These are phyloP conservation scores for Acanthamoeba triangularis DNA, from an alignment of 208 protist genomes.

Conservation along the genomic window DNA sequence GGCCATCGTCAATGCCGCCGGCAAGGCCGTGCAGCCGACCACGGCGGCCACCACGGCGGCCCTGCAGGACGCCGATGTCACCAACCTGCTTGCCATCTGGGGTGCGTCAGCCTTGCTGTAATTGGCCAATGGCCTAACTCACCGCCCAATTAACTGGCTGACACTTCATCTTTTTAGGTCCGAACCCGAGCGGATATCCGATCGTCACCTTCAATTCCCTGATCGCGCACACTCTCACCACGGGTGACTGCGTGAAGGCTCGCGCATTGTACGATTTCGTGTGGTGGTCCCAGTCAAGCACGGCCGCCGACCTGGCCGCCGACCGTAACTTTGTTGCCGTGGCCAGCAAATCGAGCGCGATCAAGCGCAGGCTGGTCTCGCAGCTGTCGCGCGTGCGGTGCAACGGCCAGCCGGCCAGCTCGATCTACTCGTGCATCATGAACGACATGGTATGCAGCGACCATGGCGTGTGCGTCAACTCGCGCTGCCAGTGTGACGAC, in stretches of 20 bases:
- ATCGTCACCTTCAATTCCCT: conserved; percentile 12
- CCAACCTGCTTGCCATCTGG: neutral
- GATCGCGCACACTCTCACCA: neutral
- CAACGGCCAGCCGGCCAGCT: conserved; percentile 15
- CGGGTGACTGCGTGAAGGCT: neutral
- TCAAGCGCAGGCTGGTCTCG: neutral
- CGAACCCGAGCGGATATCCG: neutral
- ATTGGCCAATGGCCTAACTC: neutral
- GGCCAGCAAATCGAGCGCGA: neutral
- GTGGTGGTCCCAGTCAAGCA: neutral
- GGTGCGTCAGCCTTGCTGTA: neutral
- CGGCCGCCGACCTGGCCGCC: neutral
- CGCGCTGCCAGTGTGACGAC: conserved; percentile 24
- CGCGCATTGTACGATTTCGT: conserved; percentile 21
- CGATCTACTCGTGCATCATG: conserved; percentile 31
- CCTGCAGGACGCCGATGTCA: neutral
- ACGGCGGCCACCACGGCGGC: neutral
- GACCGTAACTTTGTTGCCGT: neutral
- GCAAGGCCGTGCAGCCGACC: neutral
- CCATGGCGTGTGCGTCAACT: conserved; percentile 38
- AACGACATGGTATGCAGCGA: conserved; percentile 7
- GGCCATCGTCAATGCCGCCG: neutral
- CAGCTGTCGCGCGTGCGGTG: conserved; percentile 2
- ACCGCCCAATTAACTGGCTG: neutral
- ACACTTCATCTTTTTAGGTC: neutral